Conservation (phyloP, 768 basidiomycete genomes). For the Hypholoma sublateritium region DNA sequence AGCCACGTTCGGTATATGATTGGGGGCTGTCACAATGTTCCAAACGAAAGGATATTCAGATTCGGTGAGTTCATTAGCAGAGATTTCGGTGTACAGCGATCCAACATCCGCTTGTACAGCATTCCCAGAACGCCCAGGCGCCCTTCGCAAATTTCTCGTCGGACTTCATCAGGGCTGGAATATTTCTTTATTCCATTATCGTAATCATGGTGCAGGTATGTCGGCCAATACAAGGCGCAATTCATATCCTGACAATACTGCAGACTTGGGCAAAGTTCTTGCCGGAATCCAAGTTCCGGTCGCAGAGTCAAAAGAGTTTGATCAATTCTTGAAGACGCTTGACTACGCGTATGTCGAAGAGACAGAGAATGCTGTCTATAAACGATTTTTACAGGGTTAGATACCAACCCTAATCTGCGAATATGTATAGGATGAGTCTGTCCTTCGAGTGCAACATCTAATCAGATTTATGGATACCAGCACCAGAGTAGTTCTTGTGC, state of each 20-base stretch:
- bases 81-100: background rate
- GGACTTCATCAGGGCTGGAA: constrained; percentile 88
- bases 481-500: too few relatives aligned
- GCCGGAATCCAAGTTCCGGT: constrained; percentile 92
- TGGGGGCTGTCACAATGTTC: constrained; percentile 76
- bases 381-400: constrained; percentile 56
- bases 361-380: constrained; percentile 85
- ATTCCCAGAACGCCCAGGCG: constrained; percentile 94
- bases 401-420: background rate
- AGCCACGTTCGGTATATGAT: constrained; percentile 94
- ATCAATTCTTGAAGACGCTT: constrained; percentile 70
- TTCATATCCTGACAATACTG: background rate
- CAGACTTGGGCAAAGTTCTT: constrained; percentile 90
- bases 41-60: constrained; percentile 86
- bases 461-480: too few relatives aligned
- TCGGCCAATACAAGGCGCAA: background rate
- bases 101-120: constrained; percentile 44
- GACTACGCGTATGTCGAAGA: constrained; percentile 93
- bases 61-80: constrained; percentile 64
- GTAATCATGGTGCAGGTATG: constrained; percentile 95
- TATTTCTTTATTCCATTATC: constrained; percentile 95
- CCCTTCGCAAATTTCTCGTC: constrained; percentile 85
- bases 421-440: too few relatives aligned
- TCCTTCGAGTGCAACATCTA: too few relatives aligned
- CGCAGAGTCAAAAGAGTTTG: constrained; percentile 64